phyloP scores from a whole-genome alignment of 441 rosid species.

The Brassica balearica region DNA sequence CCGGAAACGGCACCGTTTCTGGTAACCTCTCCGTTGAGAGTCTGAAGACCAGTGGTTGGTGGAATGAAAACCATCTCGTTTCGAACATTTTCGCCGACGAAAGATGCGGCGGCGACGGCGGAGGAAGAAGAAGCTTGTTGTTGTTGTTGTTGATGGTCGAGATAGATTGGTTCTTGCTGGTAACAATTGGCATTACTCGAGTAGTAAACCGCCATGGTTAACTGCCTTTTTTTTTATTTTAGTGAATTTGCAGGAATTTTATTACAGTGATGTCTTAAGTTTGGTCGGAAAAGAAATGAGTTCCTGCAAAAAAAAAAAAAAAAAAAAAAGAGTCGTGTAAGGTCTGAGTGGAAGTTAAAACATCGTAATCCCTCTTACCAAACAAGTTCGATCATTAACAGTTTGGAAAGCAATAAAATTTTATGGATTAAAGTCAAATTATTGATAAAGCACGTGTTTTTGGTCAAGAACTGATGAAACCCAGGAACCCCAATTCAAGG shows the following conservation, averaged over 20 bases:
- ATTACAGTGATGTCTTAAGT: constrained; percentile 5
- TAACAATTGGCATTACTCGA: constrained; percentile 26
- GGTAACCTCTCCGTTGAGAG: not conserved
- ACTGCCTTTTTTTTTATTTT: not conserved
- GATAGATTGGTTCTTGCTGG: constrained; percentile 32
- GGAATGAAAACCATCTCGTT: constrained; percentile 74
- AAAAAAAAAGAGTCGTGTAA: not conserved
- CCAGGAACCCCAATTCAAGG: constrained; percentile 28
- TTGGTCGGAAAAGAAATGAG: constrained; percentile 26
- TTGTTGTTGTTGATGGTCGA: constrained; percentile 15
- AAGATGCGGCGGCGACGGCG: not conserved
- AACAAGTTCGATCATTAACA: constrained; percentile 26
- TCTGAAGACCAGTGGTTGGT: constrained; percentile 40
- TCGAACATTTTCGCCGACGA: constrained; percentile 20
- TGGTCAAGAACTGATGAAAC: constrained; percentile 20
- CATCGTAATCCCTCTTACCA: constrained; percentile 22
- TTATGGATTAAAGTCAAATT: constrained; percentile 29
- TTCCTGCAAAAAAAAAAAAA: constrained; percentile 14
- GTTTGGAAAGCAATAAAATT: constrained; percentile 35
- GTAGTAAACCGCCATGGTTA: constrained; percentile 36
- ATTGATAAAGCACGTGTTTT: constrained; percentile 22
- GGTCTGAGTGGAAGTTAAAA: constrained; percentile 18
- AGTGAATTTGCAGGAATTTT: not conserved
- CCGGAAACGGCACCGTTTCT: too few relatives aligned
- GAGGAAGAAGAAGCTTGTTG: constrained; percentile 20